Evolutionary conservation across 768 basidiomycete genomes (phyloP).

Genomic region (Tricholoma flavovirens): DNA sequence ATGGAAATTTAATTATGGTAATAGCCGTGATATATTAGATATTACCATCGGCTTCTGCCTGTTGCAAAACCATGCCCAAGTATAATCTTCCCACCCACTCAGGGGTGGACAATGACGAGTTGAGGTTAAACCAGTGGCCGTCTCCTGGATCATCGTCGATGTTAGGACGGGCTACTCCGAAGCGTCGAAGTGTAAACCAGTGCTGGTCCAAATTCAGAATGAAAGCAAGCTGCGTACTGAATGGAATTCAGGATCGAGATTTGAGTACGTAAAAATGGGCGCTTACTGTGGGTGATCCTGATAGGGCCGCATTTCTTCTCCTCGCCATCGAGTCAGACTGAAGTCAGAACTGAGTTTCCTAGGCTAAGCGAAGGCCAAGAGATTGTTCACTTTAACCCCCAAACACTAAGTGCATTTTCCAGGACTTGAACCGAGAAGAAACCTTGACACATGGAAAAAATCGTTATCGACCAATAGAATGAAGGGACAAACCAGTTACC

Average conservation of each 20-base stretch:
- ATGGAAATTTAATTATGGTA: conserved; percentile 1
- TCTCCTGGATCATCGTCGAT: conserved; percentile 28
- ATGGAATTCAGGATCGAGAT: background rate
- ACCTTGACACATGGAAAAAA: conserved; percentile 34
- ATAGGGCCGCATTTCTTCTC: conserved; percentile 72
- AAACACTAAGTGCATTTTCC: conserved; percentile 77
- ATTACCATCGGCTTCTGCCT: conserved; percentile 82
- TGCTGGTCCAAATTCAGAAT: conserved; percentile 83
- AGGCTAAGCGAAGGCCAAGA: conserved; percentile 3
- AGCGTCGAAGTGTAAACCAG: conserved; percentile 85
- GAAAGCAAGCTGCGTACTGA: conserved; percentile 77
- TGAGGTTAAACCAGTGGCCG: conserved; percentile 54
- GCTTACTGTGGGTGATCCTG: conserved; percentile 72
- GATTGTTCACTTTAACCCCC: conserved; percentile 64
- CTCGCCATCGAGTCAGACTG: conserved; percentile 81
- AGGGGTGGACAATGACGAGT: conserved; percentile 64
- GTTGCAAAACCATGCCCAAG: conserved; percentile 79
- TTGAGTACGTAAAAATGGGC: conserved; percentile 18
- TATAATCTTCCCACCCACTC: conserved; percentile 83
- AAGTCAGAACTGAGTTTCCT: conserved; percentile 7
- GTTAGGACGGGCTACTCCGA: conserved; percentile 49
- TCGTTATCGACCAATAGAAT: background rate
- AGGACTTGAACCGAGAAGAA: conserved; percentile 92
- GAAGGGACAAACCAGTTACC: conserved; percentile 60
- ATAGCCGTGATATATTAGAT: background rate